Evolutionary conservation across 2,329 filamentous ascomycete genomes (phyloP), one percentile per base, ranked within the genome.

Genomic region (Phyllosticta paracitricarpa): DNA sequence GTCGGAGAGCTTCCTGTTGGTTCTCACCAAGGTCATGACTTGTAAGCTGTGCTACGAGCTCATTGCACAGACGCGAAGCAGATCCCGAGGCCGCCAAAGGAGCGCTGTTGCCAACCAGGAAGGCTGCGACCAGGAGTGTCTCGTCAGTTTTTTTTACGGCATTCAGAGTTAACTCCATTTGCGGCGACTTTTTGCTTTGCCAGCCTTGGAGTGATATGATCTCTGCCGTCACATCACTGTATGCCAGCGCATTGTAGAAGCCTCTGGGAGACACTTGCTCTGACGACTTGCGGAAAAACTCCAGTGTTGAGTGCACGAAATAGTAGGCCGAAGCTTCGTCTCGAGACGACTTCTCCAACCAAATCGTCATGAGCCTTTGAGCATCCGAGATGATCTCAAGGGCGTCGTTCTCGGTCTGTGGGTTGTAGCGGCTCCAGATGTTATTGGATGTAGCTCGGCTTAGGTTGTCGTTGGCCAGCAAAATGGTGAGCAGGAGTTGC

Each of bases 401-500:
- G 6, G 81, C 79, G 53, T 83, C 81, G 9, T 78, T 73, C 56
- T 82, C 81, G 12, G 79, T 73, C 53, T 82, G 80, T 9, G 76
- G 64, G 48, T 74, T 75, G 56, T 78, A 75, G 12, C 75, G 66
- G 4, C 76, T 74, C 74, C 82, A 82, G 3, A 86, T 75, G 7
- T 77, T 74, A 64, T 84, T 84, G 8, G 79, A 78, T 4, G 78
- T 78, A 17, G 79, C 75, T 57, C 87, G 76, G 55, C 79, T 82
- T 19, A 85, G 67, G 62, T 86, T 84, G 63, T 87, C 84, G 60
- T 84, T 80, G 17, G 82, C 78, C 24, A 87, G 70, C 64, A 84
- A 78, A 2, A 81, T 68, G 2, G 79, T 80, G n/a, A 85, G 68
- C 17, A 79, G 77, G 6, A 86, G 71, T 62, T 81, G 79, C 26